Base-by-base conservation (phyloP, 2,329 filamentous ascomycete species). In the Colletotrichum truncatum region DNA sequence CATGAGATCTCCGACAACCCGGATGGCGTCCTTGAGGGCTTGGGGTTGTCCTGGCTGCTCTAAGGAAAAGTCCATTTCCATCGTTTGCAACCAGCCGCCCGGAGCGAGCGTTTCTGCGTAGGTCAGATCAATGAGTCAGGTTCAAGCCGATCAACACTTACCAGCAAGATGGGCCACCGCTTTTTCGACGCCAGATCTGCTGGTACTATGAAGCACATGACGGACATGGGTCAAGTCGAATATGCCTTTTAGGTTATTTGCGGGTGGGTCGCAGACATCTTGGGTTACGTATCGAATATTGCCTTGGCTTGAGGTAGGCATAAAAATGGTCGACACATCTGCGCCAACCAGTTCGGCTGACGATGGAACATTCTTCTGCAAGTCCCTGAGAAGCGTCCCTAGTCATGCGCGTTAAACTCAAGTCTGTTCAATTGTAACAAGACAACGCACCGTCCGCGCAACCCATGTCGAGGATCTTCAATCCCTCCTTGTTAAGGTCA, bases 391-490 rank as follows among this genome's bases (percentile, higher is more conserved):
- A 0, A 69, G 46, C 4, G 65, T 67, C 28, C 67, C 67, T 69
- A 10, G 9, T 11, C 21, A 18, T 11, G 46, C 36, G 53, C 43
- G 28, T 51, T 43, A 58, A 30, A 12, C 23, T 12, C 12, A 21
- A 25, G 5, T 18, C 28, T 10, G 12, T 6, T 6, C 28, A 8
- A 10, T 3, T 49, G 12, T 8, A 30, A 21, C 16, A 3, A 36
- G 16, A 14, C 5, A 38, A 36, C 61, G 34, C 48, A 68, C 65
- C 67, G 48, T 69, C 67, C 9, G 67, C 67, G 43, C 67, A 69
- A 11, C 67, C 67, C 48, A 69, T 51, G 34, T 69, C 67, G 11
- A 69, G 61, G 28, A 69, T 34, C 45, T 55, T 65, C 5, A 68
- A 23, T 1, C 53, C 49, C 5, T 51, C 36, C 18, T 63, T 66